phyloP scores from a whole-genome alignment of 805 yeast genomes.

The Pachysolen tannophilus region DNA sequence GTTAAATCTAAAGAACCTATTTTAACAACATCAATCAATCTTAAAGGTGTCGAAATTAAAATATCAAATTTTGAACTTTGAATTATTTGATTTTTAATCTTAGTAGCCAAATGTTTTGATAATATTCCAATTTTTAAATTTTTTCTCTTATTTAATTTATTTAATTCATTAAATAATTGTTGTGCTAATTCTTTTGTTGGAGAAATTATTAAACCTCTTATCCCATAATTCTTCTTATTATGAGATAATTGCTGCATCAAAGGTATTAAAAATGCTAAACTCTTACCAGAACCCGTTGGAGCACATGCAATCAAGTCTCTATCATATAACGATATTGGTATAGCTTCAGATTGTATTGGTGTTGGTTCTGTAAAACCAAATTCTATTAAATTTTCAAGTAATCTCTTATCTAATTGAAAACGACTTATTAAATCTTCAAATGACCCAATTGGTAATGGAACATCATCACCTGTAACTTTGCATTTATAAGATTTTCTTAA shows the following conservation, averaged over 20 bases:
- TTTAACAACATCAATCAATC: constrained; percentile 74
- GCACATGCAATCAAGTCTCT: constrained; percentile 91
- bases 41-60: constrained; percentile 78
- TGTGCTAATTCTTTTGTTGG: constrained; percentile 93
- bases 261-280: constrained; percentile 84
- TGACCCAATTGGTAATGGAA: constrained; percentile 87
- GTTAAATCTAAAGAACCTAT: constrained; percentile 48
- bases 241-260: constrained; percentile 43
- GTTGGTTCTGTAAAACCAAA: constrained; percentile 82
- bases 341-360: constrained; percentile 84
- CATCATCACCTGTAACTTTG: constrained; percentile 75
- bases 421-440: constrained; percentile 73
- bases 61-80: constrained; percentile 65
- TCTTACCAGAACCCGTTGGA: constrained; percentile 98
- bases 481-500: constrained; percentile 55
- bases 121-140: constrained; percentile 55
- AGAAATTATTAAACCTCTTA: constrained; percentile 73
- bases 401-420: constrained; percentile 51
- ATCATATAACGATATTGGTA: constrained; percentile 61
- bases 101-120: constrained; percentile 63
- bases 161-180: constrained; percentile 71
- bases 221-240: constrained; percentile 33
- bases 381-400: constrained; percentile 56
- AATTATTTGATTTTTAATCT: constrained; percentile 54
- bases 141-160: constrained; percentile 47